Percentiles rank a stretch among this genome's conserved stretches.
Evolutionary conservation across 164 flowering plant species (phyloP).

Genomic region (Taxillus chinensis): DNA sequence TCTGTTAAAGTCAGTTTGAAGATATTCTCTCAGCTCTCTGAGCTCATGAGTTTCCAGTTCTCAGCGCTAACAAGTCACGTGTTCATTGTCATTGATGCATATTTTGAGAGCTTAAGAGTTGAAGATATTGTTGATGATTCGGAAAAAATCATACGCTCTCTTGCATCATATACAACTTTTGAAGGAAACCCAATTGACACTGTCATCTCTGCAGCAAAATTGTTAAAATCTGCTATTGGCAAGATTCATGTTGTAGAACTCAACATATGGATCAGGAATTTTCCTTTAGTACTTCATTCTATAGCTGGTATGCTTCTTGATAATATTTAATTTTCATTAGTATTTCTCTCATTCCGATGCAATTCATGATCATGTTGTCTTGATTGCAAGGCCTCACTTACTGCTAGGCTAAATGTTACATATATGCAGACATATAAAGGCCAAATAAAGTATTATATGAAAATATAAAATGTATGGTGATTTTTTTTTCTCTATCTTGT

Average conservation of each 20-base stretch:
- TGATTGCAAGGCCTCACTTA: no score
- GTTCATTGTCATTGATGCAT: slow-evolving; percentile 33
- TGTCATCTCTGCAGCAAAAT: slow-evolving; percentile 36
- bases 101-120: slow-evolving; percentile 26
- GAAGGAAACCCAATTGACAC: slow-evolving; percentile 56
- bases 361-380: no score
- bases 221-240: slow-evolving; percentile 32
- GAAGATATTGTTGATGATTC: slow-evolving; percentile 24
- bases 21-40: slow-evolving; percentile 26
- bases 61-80: slow-evolving; percentile 48
- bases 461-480: no score
- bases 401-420: no score
- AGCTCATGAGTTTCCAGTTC: slow-evolving; percentile 32
- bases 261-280: slow-evolving; percentile 25
- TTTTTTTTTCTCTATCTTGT: no score
- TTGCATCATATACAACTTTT: slow-evolving; percentile 43
- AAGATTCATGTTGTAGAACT: slow-evolving; percentile 31
- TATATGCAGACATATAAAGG: no score
- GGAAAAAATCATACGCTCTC: slow-evolving; percentile 34
- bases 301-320: slow-evolving; percentile 45
- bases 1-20: slow-evolving; percentile 31
- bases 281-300: slow-evolving; percentile 40
- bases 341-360: no score
- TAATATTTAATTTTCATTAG: no score
- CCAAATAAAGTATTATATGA: no score